Evolutionary conservation across 352 stramenopile genomes (phyloP).

Genomic region (Globisporangium acanthophoron): DNA sequence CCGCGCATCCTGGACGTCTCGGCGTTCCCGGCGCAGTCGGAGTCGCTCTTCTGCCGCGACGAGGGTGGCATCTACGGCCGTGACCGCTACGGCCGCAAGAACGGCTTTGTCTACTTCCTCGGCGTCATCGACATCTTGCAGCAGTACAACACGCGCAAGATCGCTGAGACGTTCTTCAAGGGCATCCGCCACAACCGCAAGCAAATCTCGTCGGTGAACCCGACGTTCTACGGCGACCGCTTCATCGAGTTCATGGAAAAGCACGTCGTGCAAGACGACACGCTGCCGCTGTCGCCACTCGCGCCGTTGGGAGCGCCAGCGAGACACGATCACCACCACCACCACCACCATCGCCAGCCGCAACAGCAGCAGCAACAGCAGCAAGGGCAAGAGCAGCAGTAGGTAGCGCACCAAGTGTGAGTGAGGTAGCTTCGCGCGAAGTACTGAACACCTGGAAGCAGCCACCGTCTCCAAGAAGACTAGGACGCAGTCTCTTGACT

Average conservation of each 20-base stretch:
- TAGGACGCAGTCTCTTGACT: too few relatives aligned
- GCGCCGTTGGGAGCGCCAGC: neutral
- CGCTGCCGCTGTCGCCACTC: conserved; percentile 26
- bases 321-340: neutral
- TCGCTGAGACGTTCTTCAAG: conserved; percentile 89
- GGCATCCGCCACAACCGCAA: conserved; percentile 78
- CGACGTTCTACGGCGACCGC: conserved; percentile 84
- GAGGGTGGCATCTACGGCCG: conserved; percentile 67
- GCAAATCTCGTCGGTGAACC: conserved; percentile 85
- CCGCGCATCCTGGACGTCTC: conserved; percentile 46
- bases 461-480: too few relatives aligned
- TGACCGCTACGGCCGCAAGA: conserved; percentile 55
- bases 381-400: neutral
- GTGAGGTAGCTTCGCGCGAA: neutral
- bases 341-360: neutral
- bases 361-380: conserved; percentile 2
- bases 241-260: conserved; percentile 90
- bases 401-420: conserved; percentile 10
- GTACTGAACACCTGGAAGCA: too few relatives aligned
- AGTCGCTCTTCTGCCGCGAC: conserved; percentile 74
- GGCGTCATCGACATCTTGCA: conserved; percentile 94
- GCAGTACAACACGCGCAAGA: conserved; percentile 91
- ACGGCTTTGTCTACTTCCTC: conserved; percentile 86
- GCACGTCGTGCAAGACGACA: conserved; percentile 64
- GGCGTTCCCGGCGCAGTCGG: conserved; percentile 32